These are phyloP conservation scores for Fusarium protoensiforme DNA, from an alignment of 2,329 filamentous ascomycete genomes.

Conservation along the genomic window DNA sequence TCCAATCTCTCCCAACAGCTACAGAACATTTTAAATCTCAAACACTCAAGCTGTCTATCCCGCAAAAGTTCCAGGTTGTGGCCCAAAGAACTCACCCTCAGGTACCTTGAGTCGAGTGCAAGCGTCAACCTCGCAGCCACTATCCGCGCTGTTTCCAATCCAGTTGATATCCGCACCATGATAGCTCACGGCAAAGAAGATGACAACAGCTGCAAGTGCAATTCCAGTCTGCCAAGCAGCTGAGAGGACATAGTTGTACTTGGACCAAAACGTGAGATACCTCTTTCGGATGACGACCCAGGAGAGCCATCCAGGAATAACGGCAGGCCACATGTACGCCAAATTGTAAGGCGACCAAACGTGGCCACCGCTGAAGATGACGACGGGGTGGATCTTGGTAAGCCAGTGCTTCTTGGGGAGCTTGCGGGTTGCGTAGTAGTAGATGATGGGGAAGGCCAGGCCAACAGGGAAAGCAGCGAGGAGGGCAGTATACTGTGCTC, in stretches of 20 bases:
- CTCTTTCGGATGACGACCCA: conserved; percentile 58
- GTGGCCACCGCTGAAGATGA: conserved; percentile 55
- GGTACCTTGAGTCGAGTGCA: conserved; percentile 38
- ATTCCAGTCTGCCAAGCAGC: conserved; percentile 58
- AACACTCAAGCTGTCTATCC: not conserved
- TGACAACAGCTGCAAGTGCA: conserved; percentile 59
- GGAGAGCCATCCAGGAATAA: conserved; percentile 59
- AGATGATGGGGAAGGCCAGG: conserved; percentile 48
- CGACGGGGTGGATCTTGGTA: conserved; percentile 56
- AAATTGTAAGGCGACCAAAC: conserved; percentile 58
- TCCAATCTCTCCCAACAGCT: not conserved
- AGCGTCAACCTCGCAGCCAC: conserved; percentile 42
- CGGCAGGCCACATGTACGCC: conserved; percentile 58
- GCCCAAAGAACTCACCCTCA: conserved; percentile 46
- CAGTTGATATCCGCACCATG: conserved; percentile 51
- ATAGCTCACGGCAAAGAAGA: conserved; percentile 61
- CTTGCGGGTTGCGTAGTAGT: conserved; percentile 50
- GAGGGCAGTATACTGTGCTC: conserved; percentile 50
- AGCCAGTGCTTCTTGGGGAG: conserved; percentile 48
- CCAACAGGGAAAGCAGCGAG: conserved; percentile 56
- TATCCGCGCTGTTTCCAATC: conserved; percentile 55
- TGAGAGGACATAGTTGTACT: conserved; percentile 61
- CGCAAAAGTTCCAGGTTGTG: conserved; percentile 30
- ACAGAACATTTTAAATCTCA: not conserved
- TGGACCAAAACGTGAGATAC: conserved; percentile 61